Evolutionary conservation across 169 alveolate species (phyloP), one percentile per base, ranked within the genome.

Genomic region (Babesia bigemina): DNA sequence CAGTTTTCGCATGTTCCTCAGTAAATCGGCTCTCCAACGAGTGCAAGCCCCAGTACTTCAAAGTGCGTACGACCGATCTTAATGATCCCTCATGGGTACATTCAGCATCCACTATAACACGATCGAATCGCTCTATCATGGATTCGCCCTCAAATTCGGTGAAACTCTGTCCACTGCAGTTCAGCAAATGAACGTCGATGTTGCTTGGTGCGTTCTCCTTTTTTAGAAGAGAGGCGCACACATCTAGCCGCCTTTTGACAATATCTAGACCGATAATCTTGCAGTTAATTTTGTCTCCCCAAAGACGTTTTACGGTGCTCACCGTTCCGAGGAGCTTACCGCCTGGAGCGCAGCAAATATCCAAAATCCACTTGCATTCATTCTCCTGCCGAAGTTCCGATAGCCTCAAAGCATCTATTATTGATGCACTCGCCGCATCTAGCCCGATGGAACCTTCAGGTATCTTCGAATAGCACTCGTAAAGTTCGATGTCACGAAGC

Each of bases 291-390:
- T 22, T 39, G 47, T 44, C 45, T 0, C 33, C 39, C 19, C 59
- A 22, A 0, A 67, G 22, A 12, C n/a, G 28, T 85, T 94, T 96
- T 44, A 96, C 63, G 55, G 96, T 87, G 56, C 76, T 63, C 24
- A 96, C 97, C 42, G 94, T 92, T 66, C 94, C 96, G 21, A 98
- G 93, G 0, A 97, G 95, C 82, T 97, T 97, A 9, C 99, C 99
- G 48, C 99, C 99, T 12, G 99, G 99, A 36, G 99, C 98, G 52
- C 99, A 98, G 69, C 98, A 95, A 98, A 97, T 93, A 90, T 97
- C 99, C 50, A 97, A 90, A n/a, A 86, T 70, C 85, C 87, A 84
- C 29, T 26, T 76, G 45, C 65, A 28, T 6, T 52, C 70, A 26
- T 36, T 22, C 42, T 50, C 11, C 0, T 69, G 19, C 22, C 47